Base-by-base conservation (phyloP, 2,329 filamentous ascomycete species). In the Nakataea oryzae region DNA sequence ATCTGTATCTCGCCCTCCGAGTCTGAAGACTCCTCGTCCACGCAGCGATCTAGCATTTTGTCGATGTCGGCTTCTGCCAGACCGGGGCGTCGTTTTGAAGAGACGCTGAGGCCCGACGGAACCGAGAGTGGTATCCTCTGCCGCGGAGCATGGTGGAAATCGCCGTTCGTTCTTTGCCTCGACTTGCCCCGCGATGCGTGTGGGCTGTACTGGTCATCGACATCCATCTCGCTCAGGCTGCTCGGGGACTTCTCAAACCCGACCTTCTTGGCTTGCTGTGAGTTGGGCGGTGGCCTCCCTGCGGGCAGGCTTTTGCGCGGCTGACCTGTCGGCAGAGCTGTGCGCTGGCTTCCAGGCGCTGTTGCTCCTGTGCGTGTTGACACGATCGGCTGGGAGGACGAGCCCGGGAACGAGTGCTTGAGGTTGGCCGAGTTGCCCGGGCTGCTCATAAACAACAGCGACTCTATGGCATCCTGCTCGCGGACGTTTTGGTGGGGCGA, bases 391-490 rank as follows among this genome's bases (percentile, higher is more conserved):
- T 76, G 72, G 0, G 72, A 70, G 1, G 75, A 73, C 1, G 75
- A 73, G 14, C 73, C 67, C 3, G 82, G 78, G 63, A 85, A 85
- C 12, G 74, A 70, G 64, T 83, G 82, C 65, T 84, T 84, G 67
- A 87, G 73, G 64, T 84, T 86, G 55, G 82, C 79, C 57, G 87
- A 88, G 72, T 90, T 89, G 21, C 87, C 87, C 0, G 89, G 89
- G 65, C 87, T 90, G 69, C 89, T 91, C 85, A 95, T 89, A 69
- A 93, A 92, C 29, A 93, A 78, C 28, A 95, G 75, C 0, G 89
- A 88, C 70, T 93, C 90, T 58, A 93, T 86, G 7, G 90, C 90
- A 68, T 93, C 90, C 69, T 92, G 89, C 70, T 95, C 90, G 60
- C 89, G 83, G 11, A 83, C 76, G 27, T 85, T 86, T 65, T 90